These are phyloP conservation scores for Myxozyma kluyveri DNA, from an alignment of 805 yeast species.

Conservation along the genomic window DNA sequence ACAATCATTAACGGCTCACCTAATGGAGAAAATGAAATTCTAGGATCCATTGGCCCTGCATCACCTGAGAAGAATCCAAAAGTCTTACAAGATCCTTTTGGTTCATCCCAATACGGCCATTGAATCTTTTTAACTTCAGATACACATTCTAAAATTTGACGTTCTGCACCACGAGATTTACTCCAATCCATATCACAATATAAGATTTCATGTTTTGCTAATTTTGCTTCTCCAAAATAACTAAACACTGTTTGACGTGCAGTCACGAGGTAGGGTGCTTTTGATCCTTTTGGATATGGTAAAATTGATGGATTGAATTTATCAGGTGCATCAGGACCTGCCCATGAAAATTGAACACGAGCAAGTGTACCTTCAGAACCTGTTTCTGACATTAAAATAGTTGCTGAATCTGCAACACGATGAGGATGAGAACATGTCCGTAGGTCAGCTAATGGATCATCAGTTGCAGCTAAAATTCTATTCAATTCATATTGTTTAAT, in stretches of 20 bases:
- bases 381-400: slow-evolving; percentile 8
- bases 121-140: background rate
- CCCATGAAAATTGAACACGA: slow-evolving; percentile 14
- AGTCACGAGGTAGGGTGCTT: slow-evolving; percentile 11
- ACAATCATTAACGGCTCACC: slow-evolving; percentile 22
- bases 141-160: background rate
- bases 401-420: slow-evolving; percentile 1
- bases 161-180: background rate
- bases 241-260: background rate
- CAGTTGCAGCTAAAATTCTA: background rate
- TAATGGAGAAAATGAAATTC: slow-evolving; percentile 9
- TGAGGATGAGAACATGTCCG: slow-evolving; percentile 7
- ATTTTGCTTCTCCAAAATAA: background rate
- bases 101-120: background rate
- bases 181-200: slow-evolving; percentile 19
- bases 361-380: slow-evolving; percentile 17
- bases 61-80: background rate
- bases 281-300: slow-evolving; percentile 14
- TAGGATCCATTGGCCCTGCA: slow-evolving; percentile 9
- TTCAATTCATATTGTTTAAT: slow-evolving; percentile 10
- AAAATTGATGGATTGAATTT: slow-evolving; percentile 11
- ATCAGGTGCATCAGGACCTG: slow-evolving; percentile 7
- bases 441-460: slow-evolving; percentile 1
- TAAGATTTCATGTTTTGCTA: background rate
- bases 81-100: slow-evolving; percentile 1